Conservation (phyloP, 1,284 basidiomycete genomes). For the Meira miltonrushii region DNA sequence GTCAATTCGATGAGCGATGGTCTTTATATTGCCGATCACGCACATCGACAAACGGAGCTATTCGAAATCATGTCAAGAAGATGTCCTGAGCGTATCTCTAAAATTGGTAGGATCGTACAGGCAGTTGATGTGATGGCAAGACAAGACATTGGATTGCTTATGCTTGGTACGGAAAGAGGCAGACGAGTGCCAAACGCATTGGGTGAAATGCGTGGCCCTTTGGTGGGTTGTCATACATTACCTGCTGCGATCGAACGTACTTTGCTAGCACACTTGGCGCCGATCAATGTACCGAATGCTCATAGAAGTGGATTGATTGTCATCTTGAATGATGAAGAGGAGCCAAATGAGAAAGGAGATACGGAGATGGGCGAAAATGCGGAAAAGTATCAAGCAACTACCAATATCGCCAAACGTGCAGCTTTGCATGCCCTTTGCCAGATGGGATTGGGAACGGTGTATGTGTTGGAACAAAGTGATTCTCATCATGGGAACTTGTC, state of each 20-base stretch:
- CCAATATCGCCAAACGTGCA: conserved; percentile 9
- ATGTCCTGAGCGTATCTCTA: neutral
- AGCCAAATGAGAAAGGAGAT: neutral
- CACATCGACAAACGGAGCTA: neutral
- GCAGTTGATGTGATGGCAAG: conserved; percentile 14
- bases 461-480: conserved; percentile 1
- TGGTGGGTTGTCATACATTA: conserved; percentile 15
- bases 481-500: no score
- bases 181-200: conserved; percentile 3
- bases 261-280: conserved; percentile 5
- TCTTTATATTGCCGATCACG: neutral
- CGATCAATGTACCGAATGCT: conserved; percentile 17
- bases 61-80: neutral
- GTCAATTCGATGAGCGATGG: neutral
- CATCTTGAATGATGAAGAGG: neutral
- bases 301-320: conserved; percentile 13
- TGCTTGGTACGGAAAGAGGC: neutral
- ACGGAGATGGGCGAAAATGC: neutral
- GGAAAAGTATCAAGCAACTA: no score
- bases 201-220: conserved; percentile 2
- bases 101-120: conserved; percentile 12
- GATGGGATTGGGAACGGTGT: conserved; percentile 15
- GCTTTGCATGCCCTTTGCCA: conserved; percentile 11
- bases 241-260: conserved; percentile 12
- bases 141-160: neutral